These are phyloP conservation scores for Lichtheimia hyalospora DNA, from an alignment of 371 early-diverging fungal genomes.

Conservation along the genomic window DNA sequence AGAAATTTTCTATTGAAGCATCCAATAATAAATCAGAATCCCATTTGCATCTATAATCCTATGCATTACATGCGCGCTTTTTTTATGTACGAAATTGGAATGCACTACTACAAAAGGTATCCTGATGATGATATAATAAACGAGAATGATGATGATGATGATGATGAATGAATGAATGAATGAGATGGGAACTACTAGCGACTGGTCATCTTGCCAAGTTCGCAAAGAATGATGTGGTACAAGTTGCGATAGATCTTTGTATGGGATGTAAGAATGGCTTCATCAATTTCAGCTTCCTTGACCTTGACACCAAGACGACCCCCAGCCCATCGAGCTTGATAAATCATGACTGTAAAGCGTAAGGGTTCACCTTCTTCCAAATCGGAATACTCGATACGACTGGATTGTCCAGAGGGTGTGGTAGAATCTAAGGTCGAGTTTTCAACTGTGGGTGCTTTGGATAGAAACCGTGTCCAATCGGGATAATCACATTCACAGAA, in stretches of 20 bases:
- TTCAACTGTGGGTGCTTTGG: background rate
- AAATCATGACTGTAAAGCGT: constrained; percentile 30
- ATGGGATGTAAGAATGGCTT: constrained; percentile 7
- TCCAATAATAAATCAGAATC: no score
- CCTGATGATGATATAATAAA: no score
- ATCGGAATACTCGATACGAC: constrained; percentile 8
- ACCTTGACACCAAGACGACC: constrained; percentile 42
- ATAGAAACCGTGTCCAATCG: constrained; percentile 18
- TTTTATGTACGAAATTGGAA: no score
- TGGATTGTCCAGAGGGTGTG: constrained; percentile 9
- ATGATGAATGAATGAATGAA: background rate
- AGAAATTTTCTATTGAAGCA: constrained; percentile 3
- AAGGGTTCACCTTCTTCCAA: constrained; percentile 16
- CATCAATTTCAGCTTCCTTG: constrained; percentile 31
- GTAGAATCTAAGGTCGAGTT: background rate
- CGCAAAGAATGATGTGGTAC: constrained; percentile 25
- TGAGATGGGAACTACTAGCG: background rate
- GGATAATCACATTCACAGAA: constrained; percentile 28
- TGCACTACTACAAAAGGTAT: no score
- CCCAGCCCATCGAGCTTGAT: constrained; percentile 42
- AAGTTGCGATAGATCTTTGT: constrained; percentile 22
- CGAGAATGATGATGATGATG: no score
- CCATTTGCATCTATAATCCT: background rate
- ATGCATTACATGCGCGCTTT: background rate
- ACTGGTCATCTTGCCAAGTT: constrained; percentile 21